Evolutionary conservation across 306 rosid genomes (phyloP).

Genomic region (Cicer yamashitae): DNA sequence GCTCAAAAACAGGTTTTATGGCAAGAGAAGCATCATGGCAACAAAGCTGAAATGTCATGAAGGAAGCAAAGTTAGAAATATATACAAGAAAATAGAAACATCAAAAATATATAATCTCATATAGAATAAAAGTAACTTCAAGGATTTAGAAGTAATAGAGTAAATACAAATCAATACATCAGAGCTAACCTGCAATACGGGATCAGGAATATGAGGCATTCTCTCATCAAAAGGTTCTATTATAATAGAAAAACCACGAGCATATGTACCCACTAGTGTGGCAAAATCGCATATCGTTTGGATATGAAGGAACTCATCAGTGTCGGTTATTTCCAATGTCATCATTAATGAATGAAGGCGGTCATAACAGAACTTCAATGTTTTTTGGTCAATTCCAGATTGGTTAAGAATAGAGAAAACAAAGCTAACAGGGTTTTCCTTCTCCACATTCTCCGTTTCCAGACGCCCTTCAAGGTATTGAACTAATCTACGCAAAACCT

Average conservation of each 20-base stretch:
- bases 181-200: slow-evolving; percentile 82
- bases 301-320: slow-evolving; percentile 87
- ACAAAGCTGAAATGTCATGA: slow-evolving; percentile 73
- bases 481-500: slow-evolving; percentile 82
- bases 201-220: slow-evolving; percentile 99
- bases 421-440: slow-evolving; percentile 81
- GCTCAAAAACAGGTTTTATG: slow-evolving; percentile 91
- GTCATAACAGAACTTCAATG: slow-evolving; percentile 90
- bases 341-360: slow-evolving; percentile 94
- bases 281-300: slow-evolving; percentile 97
- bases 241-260: slow-evolving; percentile 91
- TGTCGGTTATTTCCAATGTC: slow-evolving; percentile 93
- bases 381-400: slow-evolving; percentile 94
- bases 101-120: slow-evolving; percentile 11
- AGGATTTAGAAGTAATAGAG: slow-evolving; percentile 14
- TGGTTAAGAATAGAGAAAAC: slow-evolving; percentile 66
- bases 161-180: slow-evolving; percentile 23
- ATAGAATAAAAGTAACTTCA: slow-evolving; percentile 21
- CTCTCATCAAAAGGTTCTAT: slow-evolving; percentile 96
- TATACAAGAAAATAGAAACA: slow-evolving; percentile 6
- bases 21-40: slow-evolving; percentile 99
- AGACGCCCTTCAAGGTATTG: slow-evolving; percentile 89
- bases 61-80: slow-evolving; percentile 33
- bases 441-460: slow-evolving; percentile 91
- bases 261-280: slow-evolving; percentile 91